Evolutionary conservation across 306 rosid genomes (phyloP).

Genomic region (barrel medic (Medicago truncatula)): MtrunA17r5.0-ANR NC_053047.1:38746001-38746500

Average conservation of each 20-base stretch:
- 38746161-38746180: constrained; percentile 92
- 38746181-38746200: constrained; percentile 90
- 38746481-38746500: constrained; percentile 55
- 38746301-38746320: constrained; percentile 11
- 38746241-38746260: constrained; percentile 75
- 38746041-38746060: constrained; percentile 84
- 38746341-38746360: constrained; percentile 36
- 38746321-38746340: constrained; percentile 3
- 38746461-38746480: constrained; percentile 70
- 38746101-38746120: constrained; percentile 28
- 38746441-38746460: constrained; percentile 83
- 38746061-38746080: constrained; percentile 76
- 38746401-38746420: not conserved
- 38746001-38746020: constrained; percentile 86
- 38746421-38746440: constrained; percentile 27
- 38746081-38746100: constrained; percentile 33
- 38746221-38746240: constrained; percentile 92
- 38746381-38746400: constrained; percentile 26
- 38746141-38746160: constrained; percentile 66
- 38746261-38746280: constrained; percentile 45
- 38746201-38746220: constrained; percentile 87
- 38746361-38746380: constrained; percentile 29
- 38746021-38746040: constrained; percentile 97
- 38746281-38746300: constrained; percentile 13
- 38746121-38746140: constrained; percentile 8